Evolutionary conservation across 2,329 filamentous ascomycete species (phyloP).

Genomic region (Triangularia setosa): DNA sequence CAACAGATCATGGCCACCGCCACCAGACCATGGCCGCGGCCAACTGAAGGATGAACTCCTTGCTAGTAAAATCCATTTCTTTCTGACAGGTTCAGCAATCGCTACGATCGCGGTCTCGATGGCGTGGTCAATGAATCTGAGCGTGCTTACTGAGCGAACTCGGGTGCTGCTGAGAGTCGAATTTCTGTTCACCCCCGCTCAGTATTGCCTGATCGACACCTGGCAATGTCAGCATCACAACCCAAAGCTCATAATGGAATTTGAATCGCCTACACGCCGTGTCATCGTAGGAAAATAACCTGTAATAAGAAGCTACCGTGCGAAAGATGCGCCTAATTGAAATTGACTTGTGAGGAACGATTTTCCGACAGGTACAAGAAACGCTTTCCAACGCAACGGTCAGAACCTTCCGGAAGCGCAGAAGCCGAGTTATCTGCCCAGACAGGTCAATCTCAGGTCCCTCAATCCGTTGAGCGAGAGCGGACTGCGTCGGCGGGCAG

Average conservation of each 20-base stretch:
- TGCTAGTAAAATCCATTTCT: too few relatives aligned
- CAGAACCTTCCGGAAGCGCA: background rate
- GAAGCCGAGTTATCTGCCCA: background rate
- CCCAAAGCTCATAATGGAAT: background rate
- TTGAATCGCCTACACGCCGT: background rate
- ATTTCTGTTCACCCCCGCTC: background rate
- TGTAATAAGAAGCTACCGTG: background rate
- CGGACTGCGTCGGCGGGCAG: background rate
- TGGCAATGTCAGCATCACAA: background rate
- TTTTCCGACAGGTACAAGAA: background rate
- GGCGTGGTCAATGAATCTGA: background rate
- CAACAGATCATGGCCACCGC: too few relatives aligned
- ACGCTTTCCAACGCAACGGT: background rate
- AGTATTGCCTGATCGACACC: background rate
- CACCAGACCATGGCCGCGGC: too few relatives aligned
- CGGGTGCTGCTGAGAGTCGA: background rate
- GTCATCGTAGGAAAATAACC: background rate
- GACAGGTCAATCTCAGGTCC: background rate
- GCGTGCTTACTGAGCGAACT: background rate
- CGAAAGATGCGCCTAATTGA: background rate
- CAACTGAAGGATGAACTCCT: too few relatives aligned
- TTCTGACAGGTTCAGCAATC: background rate
- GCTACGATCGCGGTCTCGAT: background rate
- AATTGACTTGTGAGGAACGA: background rate
- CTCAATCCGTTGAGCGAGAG: background rate